Evolutionary conservation across 2,329 filamentous ascomycete species (phyloP).

Genomic region (Fusarium sp.): DNA sequence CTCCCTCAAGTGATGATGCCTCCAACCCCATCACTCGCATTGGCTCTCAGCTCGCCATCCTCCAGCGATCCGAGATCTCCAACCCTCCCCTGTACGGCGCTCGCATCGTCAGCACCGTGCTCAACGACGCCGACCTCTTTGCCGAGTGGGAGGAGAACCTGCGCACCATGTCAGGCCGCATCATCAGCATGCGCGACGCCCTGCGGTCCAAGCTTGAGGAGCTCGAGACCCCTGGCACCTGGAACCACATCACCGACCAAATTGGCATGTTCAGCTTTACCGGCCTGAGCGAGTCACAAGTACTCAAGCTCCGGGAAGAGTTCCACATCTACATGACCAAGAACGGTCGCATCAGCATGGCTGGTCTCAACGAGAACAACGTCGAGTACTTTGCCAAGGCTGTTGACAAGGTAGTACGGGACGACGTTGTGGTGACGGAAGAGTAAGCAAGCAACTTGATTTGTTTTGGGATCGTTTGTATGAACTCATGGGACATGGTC

Average conservation of each 20-base stretch:
- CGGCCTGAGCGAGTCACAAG: conserved; percentile 80
- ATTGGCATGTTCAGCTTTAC: conserved; percentile 99
- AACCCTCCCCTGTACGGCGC: conserved; percentile 97
- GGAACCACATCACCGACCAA: conserved; percentile 98
- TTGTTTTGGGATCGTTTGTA: conserved; percentile 39
- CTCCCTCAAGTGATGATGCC: conserved; percentile 77
- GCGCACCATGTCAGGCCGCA: conserved; percentile 92
- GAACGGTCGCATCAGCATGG: conserved; percentile 98
- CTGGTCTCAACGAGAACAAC: conserved; percentile 92
- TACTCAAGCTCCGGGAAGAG: conserved; percentile 75
- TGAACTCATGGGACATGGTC: conserved; percentile 44
- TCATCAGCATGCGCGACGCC: conserved; percentile 88
- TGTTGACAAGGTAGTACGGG: conserved; percentile 81
- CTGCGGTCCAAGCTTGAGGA: conserved; percentile 85
- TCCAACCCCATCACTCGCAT: conserved; percentile 72
- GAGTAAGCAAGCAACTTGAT: conserved; percentile 7
- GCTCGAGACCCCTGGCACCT: conserved; percentile 86
- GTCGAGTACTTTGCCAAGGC: conserved; percentile 94
- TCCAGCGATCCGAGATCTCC: conserved; percentile 97
- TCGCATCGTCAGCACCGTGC: conserved; percentile 83
- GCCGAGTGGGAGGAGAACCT: conserved; percentile 94
- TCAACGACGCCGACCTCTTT: conserved; percentile 87
- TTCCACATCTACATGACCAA: conserved; percentile 93
- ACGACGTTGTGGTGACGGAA: conserved; percentile 37
- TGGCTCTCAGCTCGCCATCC: conserved; percentile 88